Evolutionary conservation across 805 yeast genomes (phyloP), one percentile per base, ranked within the genome.

Genomic region (Yarrowia deformans): DNA sequence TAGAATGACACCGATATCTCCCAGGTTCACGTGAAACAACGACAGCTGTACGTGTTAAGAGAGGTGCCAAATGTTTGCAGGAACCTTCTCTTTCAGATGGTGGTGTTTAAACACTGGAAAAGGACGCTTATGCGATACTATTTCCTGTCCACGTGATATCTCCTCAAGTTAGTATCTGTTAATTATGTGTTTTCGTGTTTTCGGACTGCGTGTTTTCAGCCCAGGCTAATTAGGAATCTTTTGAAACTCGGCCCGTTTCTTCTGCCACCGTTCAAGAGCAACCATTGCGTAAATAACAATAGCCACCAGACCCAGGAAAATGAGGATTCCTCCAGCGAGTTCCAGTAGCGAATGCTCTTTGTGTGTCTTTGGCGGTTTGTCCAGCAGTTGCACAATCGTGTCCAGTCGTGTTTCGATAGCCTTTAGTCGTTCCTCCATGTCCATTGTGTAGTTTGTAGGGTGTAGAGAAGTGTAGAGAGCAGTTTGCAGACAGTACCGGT

Each of bases 351-450:
- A 32, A 39, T 49, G 50, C 14, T 49, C 23, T 6, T 32, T 32
- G 39, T 23, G 50, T 32, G 29, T 48, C 35, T 10, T 46, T 12
- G 4, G 32, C 32, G 23, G 29, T 14, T 10, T 48, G 32, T 23
- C 29, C 52, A 45, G 48, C 13, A 45, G 10, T 12, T 48, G 13
- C 8, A 48, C 35, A 29, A 48, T 48, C 10, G 35, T 48, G 13
- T 49, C 55, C 23, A 49, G 39, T 8, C 39, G 55, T 6, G 55
- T 9, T n/a, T 49, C 55, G 13, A 49, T 49, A 8, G 55, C 55
- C 19, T 13, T 10, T 19, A 49, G 39, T 23, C 55, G 55, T 7
- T 37, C 52, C 18, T 29, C 48, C 10, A 18, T 18, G 48, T 45
- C 48, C 29, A 29, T n/a, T 42, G 29, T 23, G 29, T 23, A 23